Percentiles rank a stretch among this genome's conserved stretches.
Conservation (phyloP, 768 basidiomycete species). For the Boletus rubropictus region DNA sequence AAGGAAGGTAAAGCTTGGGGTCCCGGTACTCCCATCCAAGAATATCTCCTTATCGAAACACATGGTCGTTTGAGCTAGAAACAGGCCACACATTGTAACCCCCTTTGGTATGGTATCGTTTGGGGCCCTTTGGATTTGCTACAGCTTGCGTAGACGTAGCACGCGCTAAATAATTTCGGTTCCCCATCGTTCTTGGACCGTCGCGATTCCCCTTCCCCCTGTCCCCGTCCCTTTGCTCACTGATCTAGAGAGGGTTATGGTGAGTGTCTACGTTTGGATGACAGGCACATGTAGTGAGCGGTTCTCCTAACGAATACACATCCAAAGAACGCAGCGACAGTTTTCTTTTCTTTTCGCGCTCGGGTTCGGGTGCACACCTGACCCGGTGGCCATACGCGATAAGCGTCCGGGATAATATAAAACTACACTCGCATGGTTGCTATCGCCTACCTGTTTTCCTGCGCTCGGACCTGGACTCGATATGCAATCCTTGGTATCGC, state of each 20-base stretch:
- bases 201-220: not conserved
- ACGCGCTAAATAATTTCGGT: no score
- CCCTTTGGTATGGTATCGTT: conserved; percentile 12
- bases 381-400: not conserved
- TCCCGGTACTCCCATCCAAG: conserved; percentile 6
- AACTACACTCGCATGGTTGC: not conserved
- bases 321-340: not conserved
- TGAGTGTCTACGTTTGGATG: conserved; percentile 4
- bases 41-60: conserved; percentile 21
- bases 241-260: not conserved
- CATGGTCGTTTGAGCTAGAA: conserved; percentile 4
- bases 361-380: no score
- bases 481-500: not conserved
- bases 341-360: not conserved
- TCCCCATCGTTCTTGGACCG: no score
- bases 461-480: no score
- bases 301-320: conserved; percentile 2
- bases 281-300: not conserved
- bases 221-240: not conserved
- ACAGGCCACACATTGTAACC: conserved; percentile 3
- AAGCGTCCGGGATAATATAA: conserved; percentile 5
- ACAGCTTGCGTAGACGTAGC: conserved; percentile 5
- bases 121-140: conserved; percentile 6
- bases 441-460: not conserved
- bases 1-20: not conserved